Evolutionary conservation across 257 asterid genomes (phyloP).

Genomic region (Salvia hispanica): DNA sequence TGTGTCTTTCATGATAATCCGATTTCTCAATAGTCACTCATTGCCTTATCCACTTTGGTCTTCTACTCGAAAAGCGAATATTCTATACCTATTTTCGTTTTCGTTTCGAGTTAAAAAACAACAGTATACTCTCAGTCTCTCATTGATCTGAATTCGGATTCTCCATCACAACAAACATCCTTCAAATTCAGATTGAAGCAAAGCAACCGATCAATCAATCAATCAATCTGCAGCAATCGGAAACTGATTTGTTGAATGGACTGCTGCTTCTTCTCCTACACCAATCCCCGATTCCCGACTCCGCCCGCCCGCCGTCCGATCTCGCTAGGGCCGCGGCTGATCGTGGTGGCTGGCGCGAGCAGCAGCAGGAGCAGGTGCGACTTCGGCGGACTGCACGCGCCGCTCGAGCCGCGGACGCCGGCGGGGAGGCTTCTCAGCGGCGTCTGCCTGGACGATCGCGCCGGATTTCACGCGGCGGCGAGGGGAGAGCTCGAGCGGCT

Average conservation of each 20-base stretch:
- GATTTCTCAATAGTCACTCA: too few species aligned
- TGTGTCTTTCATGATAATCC: too few species aligned
- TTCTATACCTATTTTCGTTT: too few species aligned
- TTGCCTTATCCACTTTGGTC: too few species aligned
- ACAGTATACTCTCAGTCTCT: too few species aligned
- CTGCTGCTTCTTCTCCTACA: conserved; percentile 51
- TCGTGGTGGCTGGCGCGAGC: conserved; percentile 33
- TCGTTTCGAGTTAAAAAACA: too few species aligned
- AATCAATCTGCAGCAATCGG: neutral
- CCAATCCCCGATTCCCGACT: conserved; percentile 37
- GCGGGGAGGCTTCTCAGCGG: conserved; percentile 61
- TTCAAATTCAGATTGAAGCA: neutral
- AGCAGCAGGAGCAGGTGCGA: conserved; percentile 43
- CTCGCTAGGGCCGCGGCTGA: conserved; percentile 22
- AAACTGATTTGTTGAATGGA: conserved; percentile 60
- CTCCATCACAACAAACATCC: neutral
- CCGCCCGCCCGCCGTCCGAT: conserved; percentile 35
- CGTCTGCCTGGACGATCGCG: conserved; percentile 62
- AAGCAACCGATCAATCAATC: neutral
- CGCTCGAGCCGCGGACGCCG: conserved; percentile 69
- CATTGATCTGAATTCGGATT: neutral
- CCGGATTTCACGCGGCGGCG: conserved; percentile 50
- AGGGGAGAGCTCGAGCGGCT: conserved; percentile 58
- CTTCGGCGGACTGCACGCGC: conserved; percentile 64
- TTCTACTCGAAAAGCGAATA: too few species aligned